Base-by-base conservation (phyloP, 2,329 filamentous ascomycete species). In the Cercospora beticola region DNA sequence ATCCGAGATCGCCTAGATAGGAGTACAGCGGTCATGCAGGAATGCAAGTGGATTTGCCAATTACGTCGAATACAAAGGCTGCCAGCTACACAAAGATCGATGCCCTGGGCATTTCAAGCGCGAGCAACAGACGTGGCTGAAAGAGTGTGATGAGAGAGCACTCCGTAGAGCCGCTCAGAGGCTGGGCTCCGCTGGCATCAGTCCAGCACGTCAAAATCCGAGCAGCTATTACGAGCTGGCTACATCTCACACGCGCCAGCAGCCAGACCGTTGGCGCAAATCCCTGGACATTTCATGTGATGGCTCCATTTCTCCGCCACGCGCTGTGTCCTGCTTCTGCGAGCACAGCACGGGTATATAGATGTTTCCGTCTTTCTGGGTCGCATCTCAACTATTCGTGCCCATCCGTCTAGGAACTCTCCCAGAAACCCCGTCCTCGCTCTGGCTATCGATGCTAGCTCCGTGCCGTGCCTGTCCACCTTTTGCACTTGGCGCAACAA, bases 271-370 rank as follows among this genome's bases (percentile, higher is more conserved):
- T 52, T 36, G 21, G 46, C 68, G 68, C 68, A 66, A 40, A 57
- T 66, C 28, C 68, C 68, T 62, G 70, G 66, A 46, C 43, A 40
- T 69, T 67, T 57, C 68, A 70, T 70, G 68, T 64, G 64, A 49
- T 58, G 65, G 36, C 33, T 62, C 30, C 26, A 8, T 59, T 58
- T 68, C 62, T 67, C 62, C 66, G 59, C 40, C 30, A 56, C 23
- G 64, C 40, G 58, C 64, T 59, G 66, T 64, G 66, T 54, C 66
- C 54, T 64, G 68, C 58, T 59, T 56, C 43, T 26, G 16, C 33
- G 54, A 65, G 65, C 49, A 64, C 64, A 69, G 65, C 67, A 66
- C 66, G 64, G 67, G 65, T 72, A 72, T 72, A 72, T 72, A 70
- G 64, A 62, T 66, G 46, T 61, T 63, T 68, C 66, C 66, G 64